Evolutionary conservation across 2,329 filamentous ascomycete genomes (phyloP), one percentile per base, ranked within the genome.

Genomic region (Trichoderma sp.): DNA sequence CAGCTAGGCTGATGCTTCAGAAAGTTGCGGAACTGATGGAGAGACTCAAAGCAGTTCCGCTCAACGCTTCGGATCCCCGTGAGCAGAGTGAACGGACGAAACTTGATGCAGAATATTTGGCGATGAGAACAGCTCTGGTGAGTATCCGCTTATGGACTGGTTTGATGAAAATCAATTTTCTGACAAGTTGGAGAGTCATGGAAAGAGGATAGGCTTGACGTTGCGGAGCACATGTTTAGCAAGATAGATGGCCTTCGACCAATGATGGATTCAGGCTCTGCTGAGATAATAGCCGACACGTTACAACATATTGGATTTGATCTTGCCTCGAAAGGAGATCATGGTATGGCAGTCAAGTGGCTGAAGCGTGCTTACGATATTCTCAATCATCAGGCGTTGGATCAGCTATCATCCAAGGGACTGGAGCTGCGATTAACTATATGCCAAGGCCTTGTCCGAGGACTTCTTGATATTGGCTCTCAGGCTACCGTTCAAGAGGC

Each of bases 141-240:
- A 76, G 83, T 72, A 39, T 13, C 3, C 19, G 2, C 29, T 1
- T 15, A n/a, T 2, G 3, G 13, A 12, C 1, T 37, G 6, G 25
- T 34, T 32, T 8, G n/a, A 19, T 22, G 27, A 60, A 34, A 48
- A 10, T 37, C 57, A 12, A 52, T 34, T 5, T 34, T 27, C 74
- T 78, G 59, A 76, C 61, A 2, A 12, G 3, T 17, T 19, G 56
- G 10, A 19, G 59, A 94, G 92, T 86, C 89, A 34, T 97, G 90
- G 89, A 88, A 89, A 72, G 89, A 93, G 74, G 83, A 87, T 48
- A 86, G 90, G 48, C 82, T 91, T 15, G 91, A 94, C 67, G 85
- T 93, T 57, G 92, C 92, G 32, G 92, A 97, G 65, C 88, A 92
- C 76, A 88, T 95, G 83, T 94, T 90, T 76, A 78, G 78, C 39